These are phyloP conservation scores for Lactarius quietus DNA, from an alignment of 768 basidiomycete species.

Conservation along the genomic window DNA sequence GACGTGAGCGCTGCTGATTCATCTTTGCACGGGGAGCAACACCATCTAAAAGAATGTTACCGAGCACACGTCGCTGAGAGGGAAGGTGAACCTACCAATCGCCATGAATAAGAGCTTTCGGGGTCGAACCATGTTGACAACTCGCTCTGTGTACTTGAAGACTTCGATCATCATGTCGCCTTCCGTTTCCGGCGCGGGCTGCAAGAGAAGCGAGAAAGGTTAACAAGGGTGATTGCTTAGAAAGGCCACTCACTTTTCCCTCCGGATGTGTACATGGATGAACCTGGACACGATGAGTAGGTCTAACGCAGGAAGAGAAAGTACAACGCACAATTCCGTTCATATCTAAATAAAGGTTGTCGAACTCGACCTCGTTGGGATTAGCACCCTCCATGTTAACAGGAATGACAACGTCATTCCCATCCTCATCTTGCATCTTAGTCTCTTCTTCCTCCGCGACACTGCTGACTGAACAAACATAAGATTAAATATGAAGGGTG, in stretches of 20 bases:
- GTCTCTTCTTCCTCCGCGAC: conserved; percentile 85
- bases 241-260: conserved; percentile 63
- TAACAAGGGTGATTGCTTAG: neutral
- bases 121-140: conserved; percentile 95
- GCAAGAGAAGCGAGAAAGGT: conserved; percentile 12
- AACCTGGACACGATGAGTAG: conserved; percentile 47
- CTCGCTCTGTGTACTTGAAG: conserved; percentile 93
- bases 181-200: conserved; percentile 97
- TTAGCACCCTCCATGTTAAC: conserved; percentile 77
- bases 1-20: conserved; percentile 98
- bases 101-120: conserved; percentile 97
- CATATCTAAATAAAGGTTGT: conserved; percentile 98
- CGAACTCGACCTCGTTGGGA: conserved; percentile 95
- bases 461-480: conserved; percentile 49
- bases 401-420: conserved; percentile 65
- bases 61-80: conserved; percentile 1
- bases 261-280: conserved; percentile 99
- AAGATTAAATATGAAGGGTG: conserved; percentile 2
- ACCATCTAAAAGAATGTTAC: conserved; percentile 58
- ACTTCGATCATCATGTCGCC: conserved; percentile 99
- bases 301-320: neutral
- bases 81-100: conserved; percentile 61
- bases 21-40: conserved; percentile 99
- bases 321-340: conserved; percentile 84
- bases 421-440: conserved; percentile 63